Evolutionary conservation across 768 basidiomycete species (phyloP), one percentile per base, ranked within the genome.

Genomic region (Leccinum truebloodii): DNA sequence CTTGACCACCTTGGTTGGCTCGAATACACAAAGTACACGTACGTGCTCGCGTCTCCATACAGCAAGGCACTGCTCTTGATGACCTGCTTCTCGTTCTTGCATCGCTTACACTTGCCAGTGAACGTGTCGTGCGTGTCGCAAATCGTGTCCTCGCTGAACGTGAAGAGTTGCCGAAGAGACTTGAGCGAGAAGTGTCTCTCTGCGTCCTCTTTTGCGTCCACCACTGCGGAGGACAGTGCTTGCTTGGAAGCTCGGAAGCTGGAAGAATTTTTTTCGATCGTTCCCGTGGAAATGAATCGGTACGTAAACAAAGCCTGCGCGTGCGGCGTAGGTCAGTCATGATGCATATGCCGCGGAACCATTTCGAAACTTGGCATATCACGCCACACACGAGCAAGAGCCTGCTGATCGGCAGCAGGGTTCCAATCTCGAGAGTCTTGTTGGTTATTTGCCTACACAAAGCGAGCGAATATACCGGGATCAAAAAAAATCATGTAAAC

Each of bases 11-110:
- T 24, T 18, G 51, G 49, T 48, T 67, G 62, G 52, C 35, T 53
- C 20, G 30, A 52, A 54, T 12, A 50, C 48, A 22, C 22, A 22
- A 49, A 12, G 3, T 34, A 55, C 9, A 87, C 95, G 62, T 82
- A 95, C 93, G 95, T 92, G 90, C 92, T 95, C 2, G 92, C 94
- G 73, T 99, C 97, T n/a, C 97, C 97, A 65, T 98, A 98, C 16
- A 98, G 72, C 68, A 98, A 73, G 0, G 93, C 95, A 2, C 88
- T 86, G 4, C 92, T 81, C 75, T 96, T 98, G 68, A 85, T 80
- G 50, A 82, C 69, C 73, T 98, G 97, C 67, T 83, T 89, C 20
- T 93, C 94, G 63, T 94, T 80, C 76, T 84, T 89, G 74, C 94
- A 96, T 54, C 92, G 83, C 73, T 92, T 93, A 76, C 94, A 95